Percentiles rank a stretch among this genome's conserved stretches.
These are phyloP conservation scores for Austroboletus eburneus DNA, from an alignment of 768 basidiomycete genomes.

Conservation along the genomic window DNA sequence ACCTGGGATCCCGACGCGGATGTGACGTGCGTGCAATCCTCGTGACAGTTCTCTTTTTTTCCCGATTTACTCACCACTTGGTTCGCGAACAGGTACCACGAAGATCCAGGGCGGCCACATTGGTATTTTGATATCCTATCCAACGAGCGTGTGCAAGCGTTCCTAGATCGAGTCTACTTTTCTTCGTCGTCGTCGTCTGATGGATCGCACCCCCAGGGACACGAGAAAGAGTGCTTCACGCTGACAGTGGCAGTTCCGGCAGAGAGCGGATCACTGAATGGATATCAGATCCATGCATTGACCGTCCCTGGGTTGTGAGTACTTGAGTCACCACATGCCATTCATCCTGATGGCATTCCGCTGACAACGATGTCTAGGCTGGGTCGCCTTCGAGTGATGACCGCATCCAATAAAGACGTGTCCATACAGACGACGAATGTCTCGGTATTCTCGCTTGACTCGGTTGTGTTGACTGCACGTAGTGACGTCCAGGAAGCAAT, in stretches of 20 bases:
- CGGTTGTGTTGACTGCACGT: background rate
- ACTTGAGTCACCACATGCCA: too few species aligned
- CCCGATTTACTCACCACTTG: background rate
- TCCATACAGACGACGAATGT: conserved; percentile 25
- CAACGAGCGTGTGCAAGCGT: conserved; percentile 50
- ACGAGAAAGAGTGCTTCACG: conserved; percentile 43
- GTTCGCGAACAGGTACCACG: conserved; percentile 46
- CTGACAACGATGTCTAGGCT: conserved; percentile 8
- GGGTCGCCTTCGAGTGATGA: conserved; percentile 19
- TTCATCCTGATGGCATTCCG: background rate
- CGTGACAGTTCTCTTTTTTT: background rate
- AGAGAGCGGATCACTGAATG: conserved; percentile 68
- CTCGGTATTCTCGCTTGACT: conserved; percentile 20
- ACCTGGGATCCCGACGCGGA: conserved; percentile 53
- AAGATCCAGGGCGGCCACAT: conserved; percentile 60
- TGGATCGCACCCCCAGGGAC: background rate
- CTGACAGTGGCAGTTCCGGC: conserved; percentile 67
- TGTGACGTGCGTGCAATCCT: conserved; percentile 40
- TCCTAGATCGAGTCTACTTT: conserved; percentile 41
- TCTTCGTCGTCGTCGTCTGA: background rate
- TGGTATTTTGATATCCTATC: conserved; percentile 65
- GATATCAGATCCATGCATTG: conserved; percentile 61
- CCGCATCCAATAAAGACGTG: background rate
- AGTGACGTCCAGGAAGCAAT: background rate
- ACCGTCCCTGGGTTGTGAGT: conserved; percentile 65